Base-by-base conservation (phyloP, 257 asterid genomes). In the Salvia miltiorrhiza region DNA sequence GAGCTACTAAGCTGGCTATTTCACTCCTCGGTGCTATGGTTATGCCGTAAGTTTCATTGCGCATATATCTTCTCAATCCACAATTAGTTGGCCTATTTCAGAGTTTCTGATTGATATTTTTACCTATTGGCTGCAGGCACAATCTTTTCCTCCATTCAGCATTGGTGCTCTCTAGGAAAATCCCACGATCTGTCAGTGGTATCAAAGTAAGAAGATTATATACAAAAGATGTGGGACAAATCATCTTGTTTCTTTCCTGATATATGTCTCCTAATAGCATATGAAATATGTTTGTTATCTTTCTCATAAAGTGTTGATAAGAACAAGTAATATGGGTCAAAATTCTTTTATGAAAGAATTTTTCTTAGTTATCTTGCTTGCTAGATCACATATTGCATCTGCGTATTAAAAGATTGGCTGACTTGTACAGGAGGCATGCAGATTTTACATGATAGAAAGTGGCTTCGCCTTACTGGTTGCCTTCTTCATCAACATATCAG, bases 91-190 rank as follows among this genome's bases (percentile, higher is more conserved):
- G 32, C 14, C 41, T 7, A 37, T 53, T 40, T 28, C 47, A 16
- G 1, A 21, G 24, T 44, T 70, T 14, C 19, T 48, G 7, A 50
- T 75, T 23, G 62, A 58, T 13, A 57, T 45, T 73, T 17, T 41
- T 40, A 45, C 41, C 39, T 73, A 26, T 37, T 68, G 66, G 13
- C 48, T 83, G 73, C 81, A 93, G 99, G 80, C 99, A 94, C 84
- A 89, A 94, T 82, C 95, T 94, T 66, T 94, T 94, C 80, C 97
- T 94, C 71, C 99, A 94, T 73, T 94, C 99, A 4, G 97, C 99
- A 7, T 67, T 94, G 66, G 99, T 94, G 75, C 90, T 94, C 64
- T 94, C 99, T 0, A 81, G 99, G 82, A 94, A 91, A 84, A 82
- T 91, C 45, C 99, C 99, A 24, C 88, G 95, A 59, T 91, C 97